A percentile compares a stretch with the other conserved stretches of the same genome.
Conservation (phyloP, 2,329 filamentous ascomycete species). For the Didymella lethalis region DNA sequence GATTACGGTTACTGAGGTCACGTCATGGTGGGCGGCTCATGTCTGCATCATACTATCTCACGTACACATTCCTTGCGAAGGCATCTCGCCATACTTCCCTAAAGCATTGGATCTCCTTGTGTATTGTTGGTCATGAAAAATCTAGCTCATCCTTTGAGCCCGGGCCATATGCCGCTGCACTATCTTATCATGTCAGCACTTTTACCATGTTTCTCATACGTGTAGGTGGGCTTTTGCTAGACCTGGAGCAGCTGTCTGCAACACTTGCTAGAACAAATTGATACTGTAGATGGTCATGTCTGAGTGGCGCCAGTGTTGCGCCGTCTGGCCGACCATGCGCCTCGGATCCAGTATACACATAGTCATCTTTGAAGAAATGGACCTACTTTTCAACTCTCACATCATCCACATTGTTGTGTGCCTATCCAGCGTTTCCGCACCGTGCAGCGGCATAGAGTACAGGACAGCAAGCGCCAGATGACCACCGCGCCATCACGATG, state of each 20-base stretch:
- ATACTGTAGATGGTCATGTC: slow-evolving; percentile 7
- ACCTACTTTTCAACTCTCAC: background rate
- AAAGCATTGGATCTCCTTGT: slow-evolving; percentile 9
- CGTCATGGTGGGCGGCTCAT: slow-evolving; percentile 3
- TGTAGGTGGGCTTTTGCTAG: slow-evolving; percentile 6
- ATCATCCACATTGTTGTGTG: background rate
- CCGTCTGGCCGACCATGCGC: slow-evolving; percentile 4
- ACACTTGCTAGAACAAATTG: slow-evolving; percentile 13
- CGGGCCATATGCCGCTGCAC: slow-evolving; percentile 6
- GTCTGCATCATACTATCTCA: slow-evolving; percentile 11
- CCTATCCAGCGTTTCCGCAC: too few species aligned
- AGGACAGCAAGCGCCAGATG: background rate
- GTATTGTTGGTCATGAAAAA: slow-evolving; percentile 6
- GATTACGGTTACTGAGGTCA: slow-evolving; percentile 13
- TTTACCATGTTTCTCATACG: background rate
- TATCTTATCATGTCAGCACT: slow-evolving; percentile 2
- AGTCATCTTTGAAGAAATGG: slow-evolving; percentile 3
- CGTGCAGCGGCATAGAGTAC: background rate
- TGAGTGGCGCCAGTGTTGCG: background rate
- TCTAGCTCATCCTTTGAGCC: slow-evolving; percentile 3
- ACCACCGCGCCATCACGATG: background rate
- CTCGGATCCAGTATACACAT: background rate
- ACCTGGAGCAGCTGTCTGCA: slow-evolving; percentile 16
- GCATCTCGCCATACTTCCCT: slow-evolving; percentile 8
- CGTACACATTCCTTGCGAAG: slow-evolving; percentile 10